Evolutionary conservation across 2,329 filamentous ascomycete species (phyloP), one percentile per base, ranked within the genome.

Genomic region (Massarina eburnea): DNA sequence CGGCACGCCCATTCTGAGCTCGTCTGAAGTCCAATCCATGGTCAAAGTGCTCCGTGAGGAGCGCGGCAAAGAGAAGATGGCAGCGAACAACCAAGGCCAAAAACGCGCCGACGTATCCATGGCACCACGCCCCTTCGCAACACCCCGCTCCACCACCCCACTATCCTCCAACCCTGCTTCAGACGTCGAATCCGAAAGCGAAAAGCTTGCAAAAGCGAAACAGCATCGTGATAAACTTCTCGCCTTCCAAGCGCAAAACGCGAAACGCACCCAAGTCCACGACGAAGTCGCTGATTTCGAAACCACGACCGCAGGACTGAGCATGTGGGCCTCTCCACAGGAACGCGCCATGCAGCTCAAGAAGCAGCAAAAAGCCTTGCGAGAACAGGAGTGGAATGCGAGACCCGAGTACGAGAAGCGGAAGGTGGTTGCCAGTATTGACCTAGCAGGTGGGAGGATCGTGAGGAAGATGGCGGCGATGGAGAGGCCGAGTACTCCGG

Each of bases 331-430:
- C 39, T 89, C 76, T 14, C 89, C 91, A 0, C 84, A 88, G 52
- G 89, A 95, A 68, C 80, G 91, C 33, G 91, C 91, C 1, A 77
- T 84, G 54, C 89, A 94, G 66, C 73, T 96, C 46, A 95, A 92
- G 71, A 81, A 84, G 46, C 91, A 96, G 71, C 91, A 95, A 71
- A 89, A 88, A 66, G 75, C 91, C 3, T 71, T 95, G 56, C 77
- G 89, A 4, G 89, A 95, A 70, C 85, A 94, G 77, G 89, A 95
- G 61, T 95, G 91, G 84, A 88, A 87, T 56, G 85, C 87, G 3
- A 77, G 81, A 41, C 90, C 91, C 0, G 91, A 95, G 51, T 96
- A 91, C 70, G 91, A 96, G 74, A 95, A 92, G 78, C 80, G 89
- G 47, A 83, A 81, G 58, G 85, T 94, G 49, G 86, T 96, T 1